Percentiles rank a stretch among this genome's conserved stretches.
These are phyloP conservation scores for Priceomyces castillae DNA, from an alignment of 805 yeast species.

Conservation along the genomic window DNA sequence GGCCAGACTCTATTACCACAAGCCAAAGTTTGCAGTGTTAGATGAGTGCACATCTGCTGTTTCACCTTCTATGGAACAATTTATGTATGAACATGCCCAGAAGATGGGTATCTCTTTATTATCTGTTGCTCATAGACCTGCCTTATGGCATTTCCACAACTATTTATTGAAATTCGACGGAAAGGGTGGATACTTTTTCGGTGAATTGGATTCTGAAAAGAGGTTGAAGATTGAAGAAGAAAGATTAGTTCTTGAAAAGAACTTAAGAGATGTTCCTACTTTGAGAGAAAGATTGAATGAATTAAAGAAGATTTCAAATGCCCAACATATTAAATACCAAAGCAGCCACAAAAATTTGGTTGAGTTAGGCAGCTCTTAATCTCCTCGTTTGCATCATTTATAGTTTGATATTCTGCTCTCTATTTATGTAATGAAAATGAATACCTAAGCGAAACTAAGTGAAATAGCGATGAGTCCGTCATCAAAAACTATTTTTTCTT, in stretches of 20 bases:
- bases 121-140: constrained; percentile 90
- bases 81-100: constrained; percentile 83
- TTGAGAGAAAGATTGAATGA: constrained; percentile 65
- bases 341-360: constrained; percentile 27
- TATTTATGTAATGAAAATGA: constrained; percentile 1
- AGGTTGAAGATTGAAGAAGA: constrained; percentile 78
- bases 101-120: constrained; percentile 73
- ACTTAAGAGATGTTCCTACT: constrained; percentile 66
- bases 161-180: constrained; percentile 82
- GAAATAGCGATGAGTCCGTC: neutral
- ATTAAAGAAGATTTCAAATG: constrained; percentile 52
- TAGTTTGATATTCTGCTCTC: neutral
- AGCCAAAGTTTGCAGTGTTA: constrained; percentile 88
- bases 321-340: constrained; percentile 37
- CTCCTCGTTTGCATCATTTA: neutral
- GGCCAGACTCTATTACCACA: constrained; percentile 88
- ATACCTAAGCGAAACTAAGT: neutral
- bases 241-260: constrained; percentile 64
- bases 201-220: constrained; percentile 66
- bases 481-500: neutral
- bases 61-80: constrained; percentile 84
- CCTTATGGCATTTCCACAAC: constrained; percentile 89
- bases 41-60: constrained; percentile 97
- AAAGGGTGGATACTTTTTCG: constrained; percentile 63
- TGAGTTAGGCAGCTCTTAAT: constrained; percentile 16